Evolutionary conservation across 768 basidiomycete species (phyloP).

Genomic region (Hygrophorus pudorinus): DNA sequence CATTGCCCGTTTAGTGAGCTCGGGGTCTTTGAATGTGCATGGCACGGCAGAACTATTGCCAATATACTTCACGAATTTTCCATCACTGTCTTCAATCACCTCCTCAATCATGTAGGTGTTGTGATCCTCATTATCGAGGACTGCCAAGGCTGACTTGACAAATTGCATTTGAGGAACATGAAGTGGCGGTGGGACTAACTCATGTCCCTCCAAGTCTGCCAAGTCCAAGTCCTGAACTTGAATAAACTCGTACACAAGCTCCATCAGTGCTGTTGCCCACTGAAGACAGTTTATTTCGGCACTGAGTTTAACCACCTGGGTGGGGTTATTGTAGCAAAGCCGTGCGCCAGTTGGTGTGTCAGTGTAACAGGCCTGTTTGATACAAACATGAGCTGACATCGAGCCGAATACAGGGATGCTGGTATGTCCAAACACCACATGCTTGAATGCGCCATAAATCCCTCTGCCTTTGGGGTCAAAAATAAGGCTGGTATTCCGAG

Average conservation of each 20-base stretch:
- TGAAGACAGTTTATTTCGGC: background rate
- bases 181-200: too few species aligned
- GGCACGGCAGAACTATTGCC: conserved; percentile 14
- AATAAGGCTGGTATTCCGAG: too few species aligned
- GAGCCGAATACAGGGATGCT: background rate
- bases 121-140: background rate
- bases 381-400: conserved; percentile 1
- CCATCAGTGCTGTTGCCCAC: conserved; percentile 4
- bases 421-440: background rate
- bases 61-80: conserved; percentile 17
- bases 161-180: conserved; percentile 4
- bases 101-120: conserved; percentile 14
- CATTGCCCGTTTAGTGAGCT: conserved; percentile 6
- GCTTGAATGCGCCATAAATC: background rate
- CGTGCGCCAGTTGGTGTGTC: background rate
- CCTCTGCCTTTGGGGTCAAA: too few species aligned
- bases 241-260: conserved; percentile 2
- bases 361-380: conserved; percentile 3
- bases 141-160: conserved; percentile 1
- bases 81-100: conserved; percentile 7
- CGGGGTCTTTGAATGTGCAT: background rate
- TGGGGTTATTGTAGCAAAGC: conserved; percentile 1
- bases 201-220: too few species aligned
- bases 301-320: background rate
- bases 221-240: background rate